Evolutionary conservation across 805 yeast species (phyloP).

Genomic region (Sugiyamaella valdiviana): DNA sequence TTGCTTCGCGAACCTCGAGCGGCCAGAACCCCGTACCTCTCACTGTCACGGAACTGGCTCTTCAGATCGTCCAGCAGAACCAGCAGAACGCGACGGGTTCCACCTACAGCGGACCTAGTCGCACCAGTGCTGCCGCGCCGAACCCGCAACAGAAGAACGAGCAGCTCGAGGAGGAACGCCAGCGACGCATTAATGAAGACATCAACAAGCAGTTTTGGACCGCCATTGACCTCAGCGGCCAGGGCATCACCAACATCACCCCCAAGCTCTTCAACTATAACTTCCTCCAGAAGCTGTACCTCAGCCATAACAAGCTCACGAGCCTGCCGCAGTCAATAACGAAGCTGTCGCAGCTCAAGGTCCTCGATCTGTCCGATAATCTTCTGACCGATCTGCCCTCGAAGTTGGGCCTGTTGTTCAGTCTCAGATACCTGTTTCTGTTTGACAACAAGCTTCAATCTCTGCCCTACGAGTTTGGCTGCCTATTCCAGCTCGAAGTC

Average conservation of each 20-base stretch:
- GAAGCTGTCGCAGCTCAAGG: constrained; percentile 64
- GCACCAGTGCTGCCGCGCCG: constrained; percentile 22
- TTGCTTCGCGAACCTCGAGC: constrained; percentile 43
- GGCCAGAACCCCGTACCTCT: constrained; percentile 23
- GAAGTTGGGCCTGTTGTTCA: constrained; percentile 77
- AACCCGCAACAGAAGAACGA: constrained; percentile 21
- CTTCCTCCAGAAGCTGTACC: constrained; percentile 77
- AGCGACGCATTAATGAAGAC: constrained; percentile 34
- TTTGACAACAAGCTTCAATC: constrained; percentile 78
- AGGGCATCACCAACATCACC: constrained; percentile 66
- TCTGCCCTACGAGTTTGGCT: constrained; percentile 82
- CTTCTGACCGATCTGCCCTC: constrained; percentile 64
- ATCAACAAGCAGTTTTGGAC: constrained; percentile 80
- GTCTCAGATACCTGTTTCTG: constrained; percentile 71
- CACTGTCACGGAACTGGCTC: constrained; percentile 35
- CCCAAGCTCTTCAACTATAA: constrained; percentile 70
- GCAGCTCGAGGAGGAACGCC: constrained; percentile 37
- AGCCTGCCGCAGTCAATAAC: constrained; percentile 62
- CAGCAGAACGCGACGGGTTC: constrained; percentile 7
- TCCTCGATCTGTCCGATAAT: constrained; percentile 81
- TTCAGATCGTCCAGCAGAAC: constrained; percentile 32
- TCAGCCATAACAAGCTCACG: constrained; percentile 77
- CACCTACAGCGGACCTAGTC: constrained; percentile 17
- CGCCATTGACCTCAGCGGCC: constrained; percentile 86
- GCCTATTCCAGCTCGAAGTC: constrained; percentile 73